These are phyloP conservation scores for Tetrapisispora arboricola DNA, from an alignment of 805 yeast genomes.

Conservation along the genomic window DNA sequence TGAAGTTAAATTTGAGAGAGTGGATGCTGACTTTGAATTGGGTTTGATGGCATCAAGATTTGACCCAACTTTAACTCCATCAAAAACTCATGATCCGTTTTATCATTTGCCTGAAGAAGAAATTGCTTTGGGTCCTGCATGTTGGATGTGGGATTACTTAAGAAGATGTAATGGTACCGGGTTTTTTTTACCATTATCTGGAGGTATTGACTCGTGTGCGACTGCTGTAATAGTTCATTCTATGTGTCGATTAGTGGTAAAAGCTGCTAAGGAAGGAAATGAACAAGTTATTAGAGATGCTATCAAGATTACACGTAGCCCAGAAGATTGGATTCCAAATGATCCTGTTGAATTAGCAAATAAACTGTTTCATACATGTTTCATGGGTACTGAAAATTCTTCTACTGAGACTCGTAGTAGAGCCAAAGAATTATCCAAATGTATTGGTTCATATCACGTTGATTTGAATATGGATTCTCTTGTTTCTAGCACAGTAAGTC, in stretches of 20 bases:
- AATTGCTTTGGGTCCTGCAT: conserved; percentile 96
- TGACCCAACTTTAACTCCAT: conserved; percentile 52
- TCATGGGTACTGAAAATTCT: conserved; percentile 94
- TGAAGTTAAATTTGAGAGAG: conserved; percentile 35
- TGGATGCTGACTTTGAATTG: conserved; percentile 54
- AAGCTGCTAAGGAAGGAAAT: conserved; percentile 60
- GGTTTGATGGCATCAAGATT: conserved; percentile 52
- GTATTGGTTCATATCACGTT: conserved; percentile 80
- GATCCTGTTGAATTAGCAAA: conserved; percentile 68
- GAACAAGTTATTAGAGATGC: conserved; percentile 70
- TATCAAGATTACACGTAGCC: conserved; percentile 50
- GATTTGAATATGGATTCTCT: conserved; percentile 86
- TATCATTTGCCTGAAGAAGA: conserved; percentile 89
- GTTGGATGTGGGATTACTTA: conserved; percentile 98
- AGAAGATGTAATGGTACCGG: conserved; percentile 89
- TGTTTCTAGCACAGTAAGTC: conserved; percentile 59
- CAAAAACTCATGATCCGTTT: conserved; percentile 38
- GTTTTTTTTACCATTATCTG: conserved; percentile 84
- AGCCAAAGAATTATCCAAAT: conserved; percentile 63
- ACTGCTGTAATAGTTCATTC: conserved; percentile 90
- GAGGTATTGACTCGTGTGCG: conserved; percentile 97
- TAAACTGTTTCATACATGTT: conserved; percentile 76
- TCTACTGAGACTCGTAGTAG: conserved; percentile 77
- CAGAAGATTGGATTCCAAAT: conserved; percentile 53
- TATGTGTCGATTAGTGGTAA: conserved; percentile 80